phyloP scores from a whole-genome alignment of 140 eudicot species.

The Senecio squalidus region DNA sequence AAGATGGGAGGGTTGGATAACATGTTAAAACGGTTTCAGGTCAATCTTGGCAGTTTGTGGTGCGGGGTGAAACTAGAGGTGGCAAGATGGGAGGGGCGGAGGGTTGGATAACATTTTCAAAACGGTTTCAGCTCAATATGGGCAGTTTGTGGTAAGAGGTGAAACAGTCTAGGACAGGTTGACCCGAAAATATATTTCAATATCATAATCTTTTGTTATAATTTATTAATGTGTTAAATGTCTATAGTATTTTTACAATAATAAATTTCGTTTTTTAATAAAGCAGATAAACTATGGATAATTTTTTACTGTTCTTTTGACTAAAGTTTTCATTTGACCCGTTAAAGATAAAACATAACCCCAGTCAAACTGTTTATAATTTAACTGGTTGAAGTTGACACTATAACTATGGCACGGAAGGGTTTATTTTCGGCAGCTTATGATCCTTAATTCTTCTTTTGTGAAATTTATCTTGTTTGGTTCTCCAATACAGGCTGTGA shows the following conservation, averaged over 20 bases:
- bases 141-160: no score
- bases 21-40: neutral
- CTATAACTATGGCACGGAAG: neutral
- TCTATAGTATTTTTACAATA: no score
- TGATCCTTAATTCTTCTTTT: neutral
- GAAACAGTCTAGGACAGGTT: no score
- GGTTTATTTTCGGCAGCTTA: neutral
- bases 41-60: neutral
- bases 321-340: neutral
- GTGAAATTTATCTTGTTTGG: neutral
- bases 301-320: neutral
- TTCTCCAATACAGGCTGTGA: conserved; percentile 54
- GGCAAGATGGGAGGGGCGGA: no score
- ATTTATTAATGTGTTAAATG: neutral
- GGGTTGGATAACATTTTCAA: no score
- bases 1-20: neutral
- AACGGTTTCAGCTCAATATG: no score
- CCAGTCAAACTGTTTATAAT: neutral
- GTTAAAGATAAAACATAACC: neutral
- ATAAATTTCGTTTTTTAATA: neutral
- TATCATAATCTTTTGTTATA: no score
- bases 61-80: neutral
- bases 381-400: neutral
- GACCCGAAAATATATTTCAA: no score
- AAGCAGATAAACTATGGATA: no score